These are phyloP conservation scores for Kickxella alabastrina DNA, from an alignment of 192 early-diverging fungal species.

Conservation along the genomic window DNA sequence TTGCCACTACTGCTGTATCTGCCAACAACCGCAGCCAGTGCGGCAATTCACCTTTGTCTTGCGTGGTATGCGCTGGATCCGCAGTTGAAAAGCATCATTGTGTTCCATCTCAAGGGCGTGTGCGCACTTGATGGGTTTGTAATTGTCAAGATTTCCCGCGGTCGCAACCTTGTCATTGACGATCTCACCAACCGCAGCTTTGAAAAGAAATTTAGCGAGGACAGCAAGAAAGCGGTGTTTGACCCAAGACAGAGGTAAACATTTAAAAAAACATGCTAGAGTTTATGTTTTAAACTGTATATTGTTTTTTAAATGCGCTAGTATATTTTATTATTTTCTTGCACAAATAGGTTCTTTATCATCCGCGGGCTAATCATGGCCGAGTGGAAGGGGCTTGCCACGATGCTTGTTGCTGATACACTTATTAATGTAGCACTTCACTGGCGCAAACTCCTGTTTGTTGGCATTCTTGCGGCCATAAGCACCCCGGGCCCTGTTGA, in stretches of 20 bases:
- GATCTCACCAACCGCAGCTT: background rate
- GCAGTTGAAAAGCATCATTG: background rate
- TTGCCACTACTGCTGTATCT: no score
- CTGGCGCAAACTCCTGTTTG: constrained; percentile 7
- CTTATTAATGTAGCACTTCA: background rate
- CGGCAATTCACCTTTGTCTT: background rate
- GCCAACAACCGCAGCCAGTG: no score
- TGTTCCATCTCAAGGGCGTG: background rate
- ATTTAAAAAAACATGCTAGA: background rate
- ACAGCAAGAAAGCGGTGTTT: background rate
- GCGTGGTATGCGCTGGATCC: background rate
- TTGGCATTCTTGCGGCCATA: constrained; percentile 2
- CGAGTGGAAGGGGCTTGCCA: background rate
- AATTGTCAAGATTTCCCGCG: background rate
- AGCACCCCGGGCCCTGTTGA: background rate
- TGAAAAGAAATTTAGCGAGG: constrained; percentile 3
- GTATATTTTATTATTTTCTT: background rate
- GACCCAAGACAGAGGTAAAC: constrained; percentile 4
- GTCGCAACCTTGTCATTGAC: background rate
- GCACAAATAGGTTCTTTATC: constrained; percentile 1
- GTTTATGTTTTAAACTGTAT: background rate
- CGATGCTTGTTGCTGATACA: background rate
- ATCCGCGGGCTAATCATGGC: background rate
- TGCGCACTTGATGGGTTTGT: background rate
- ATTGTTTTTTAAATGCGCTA: no score